Percentiles rank a stretch among this genome's conserved stretches.
phyloP scores from a whole-genome alignment of 805 yeast species.

The Yarrowia sp. region DNA sequence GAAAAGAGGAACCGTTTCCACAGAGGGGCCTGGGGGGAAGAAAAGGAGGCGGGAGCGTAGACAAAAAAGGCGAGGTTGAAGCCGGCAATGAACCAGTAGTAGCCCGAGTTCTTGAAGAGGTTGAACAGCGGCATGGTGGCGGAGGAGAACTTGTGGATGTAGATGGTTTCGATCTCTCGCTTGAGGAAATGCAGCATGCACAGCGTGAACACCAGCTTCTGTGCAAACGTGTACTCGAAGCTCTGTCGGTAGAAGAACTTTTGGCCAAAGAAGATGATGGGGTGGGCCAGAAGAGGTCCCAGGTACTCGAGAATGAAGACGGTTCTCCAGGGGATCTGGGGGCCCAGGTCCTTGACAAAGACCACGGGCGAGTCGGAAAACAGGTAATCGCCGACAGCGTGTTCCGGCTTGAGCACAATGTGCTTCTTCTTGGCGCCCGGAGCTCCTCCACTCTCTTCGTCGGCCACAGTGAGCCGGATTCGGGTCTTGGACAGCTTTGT shows the following conservation, averaged over 20 bases:
- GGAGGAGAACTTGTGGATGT: slow-evolving; percentile 78
- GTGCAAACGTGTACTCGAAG: slow-evolving; percentile 49
- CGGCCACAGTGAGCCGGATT: slow-evolving; percentile 51
- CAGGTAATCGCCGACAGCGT: slow-evolving; percentile 48
- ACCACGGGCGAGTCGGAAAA: slow-evolving; percentile 42
- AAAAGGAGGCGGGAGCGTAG: slow-evolving; percentile 44
- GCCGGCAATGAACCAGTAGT: slow-evolving; percentile 93
- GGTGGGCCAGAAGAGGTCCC: slow-evolving; percentile 84
- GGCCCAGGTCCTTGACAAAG: slow-evolving; percentile 83
- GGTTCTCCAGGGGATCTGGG: slow-evolving; percentile 86
- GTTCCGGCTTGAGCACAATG: slow-evolving; percentile 46
- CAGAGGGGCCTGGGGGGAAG: slow-evolving; percentile 27
- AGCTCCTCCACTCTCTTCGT: slow-evolving; percentile 33
- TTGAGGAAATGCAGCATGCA: slow-evolving; percentile 75
- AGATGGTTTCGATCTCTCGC: slow-evolving; percentile 83
- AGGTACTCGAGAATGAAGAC: slow-evolving; percentile 86
- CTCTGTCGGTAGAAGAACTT: slow-evolving; percentile 38
- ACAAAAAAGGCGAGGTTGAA: slow-evolving; percentile 50
- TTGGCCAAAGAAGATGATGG: slow-evolving; percentile 54
- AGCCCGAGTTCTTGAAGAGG: slow-evolving; percentile 82
- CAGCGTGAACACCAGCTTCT: slow-evolving; percentile 51
- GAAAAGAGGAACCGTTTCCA: slow-evolving; percentile 32
- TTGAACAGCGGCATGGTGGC: slow-evolving; percentile 91
- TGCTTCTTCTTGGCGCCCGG: slow-evolving; percentile 39
- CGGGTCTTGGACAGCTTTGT: slow-evolving; percentile 50